Base-by-base conservation (phyloP, 805 yeast genomes). In the Metschnikowia corniflorae region DNA sequence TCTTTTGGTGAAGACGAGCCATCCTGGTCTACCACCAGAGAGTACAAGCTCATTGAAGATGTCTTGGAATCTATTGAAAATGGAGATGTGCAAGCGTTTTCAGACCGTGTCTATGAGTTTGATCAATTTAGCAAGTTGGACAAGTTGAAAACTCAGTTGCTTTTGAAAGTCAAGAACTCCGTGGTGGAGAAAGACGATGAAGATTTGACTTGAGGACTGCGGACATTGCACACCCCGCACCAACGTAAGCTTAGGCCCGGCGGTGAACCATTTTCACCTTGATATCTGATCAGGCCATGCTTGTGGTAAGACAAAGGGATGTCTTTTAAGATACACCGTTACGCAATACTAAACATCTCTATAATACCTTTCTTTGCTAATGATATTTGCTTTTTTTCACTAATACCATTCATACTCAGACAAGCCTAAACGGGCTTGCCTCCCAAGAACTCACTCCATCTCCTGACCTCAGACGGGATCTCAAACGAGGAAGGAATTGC, bases 381-480 rank as follows among this genome's bases (percentile, higher is more conserved):
- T n/a, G n/a, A n/a, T n/a, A n/a, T n/a, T n/a, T n/a, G n/a, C n/a
- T n/a, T n/a, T n/a, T n/a, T n/a, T n/a, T n/a, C n/a, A n/a, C n/a
- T n/a, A n/a, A n/a, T n/a, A n/a, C n/a, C n/a, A n/a, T n/a, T n/a
- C n/a, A n/a, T n/a, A n/a, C n/a, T n/a, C n/a, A n/a, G 24, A 21
- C 12, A 10, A 3, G 9, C 22, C 31, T 16, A 40, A 53, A 87
- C 89, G 35, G 94, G 93, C 72, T 86, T 89, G 35, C 95, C 95
- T 41, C 95, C 96, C 56, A 93, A 78, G 57, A 84, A 93, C 61
- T 91, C 97, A 68, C 95, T 86, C 99, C 99, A 93, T 65, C 97
- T 78, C 57, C 71, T 74, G 35, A 88, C 97, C 68, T 93, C 97
- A 15, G 65, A 55, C 39, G 98, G 97, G 49, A 91, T 76, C 19